These are phyloP conservation scores for Chrysoporthe puriensis DNA, from an alignment of 2,329 filamentous ascomycete genomes.

Conservation along the genomic window DNA sequence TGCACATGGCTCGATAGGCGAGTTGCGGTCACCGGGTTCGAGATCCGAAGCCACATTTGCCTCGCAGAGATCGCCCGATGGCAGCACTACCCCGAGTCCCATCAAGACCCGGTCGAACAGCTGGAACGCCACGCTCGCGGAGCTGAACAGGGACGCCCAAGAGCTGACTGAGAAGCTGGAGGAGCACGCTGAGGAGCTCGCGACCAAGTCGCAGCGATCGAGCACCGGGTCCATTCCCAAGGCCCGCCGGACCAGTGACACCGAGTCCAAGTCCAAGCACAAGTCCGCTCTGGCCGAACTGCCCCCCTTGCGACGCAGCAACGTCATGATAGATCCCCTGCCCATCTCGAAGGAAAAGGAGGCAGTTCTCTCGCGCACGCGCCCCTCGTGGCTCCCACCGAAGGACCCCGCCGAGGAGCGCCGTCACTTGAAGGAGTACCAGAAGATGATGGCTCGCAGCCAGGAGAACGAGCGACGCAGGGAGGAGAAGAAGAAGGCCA, in stretches of 20 bases:
- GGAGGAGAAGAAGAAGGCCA: slow-evolving; percentile 56
- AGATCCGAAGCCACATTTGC: slow-evolving; percentile 48
- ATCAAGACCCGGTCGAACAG: slow-evolving; percentile 66
- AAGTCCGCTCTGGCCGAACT: slow-evolving; percentile 71
- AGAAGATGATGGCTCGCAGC: slow-evolving; percentile 76
- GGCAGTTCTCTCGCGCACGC: slow-evolving; percentile 77
- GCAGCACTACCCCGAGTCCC: slow-evolving; percentile 44
- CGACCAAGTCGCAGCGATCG: slow-evolving; percentile 47
- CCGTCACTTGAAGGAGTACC: slow-evolving; percentile 83
- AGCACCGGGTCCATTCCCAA: slow-evolving; percentile 43
- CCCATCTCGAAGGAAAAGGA: slow-evolving; percentile 87
- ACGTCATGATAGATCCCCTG: slow-evolving; percentile 83
- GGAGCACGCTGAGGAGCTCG: slow-evolving; percentile 69
- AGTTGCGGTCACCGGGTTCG: slow-evolving; percentile 59
- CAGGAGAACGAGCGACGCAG: slow-evolving; percentile 62
- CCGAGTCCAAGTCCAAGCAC: slow-evolving; percentile 54
- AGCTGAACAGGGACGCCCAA: slow-evolving; percentile 73
- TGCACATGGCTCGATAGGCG: slow-evolving; percentile 55
- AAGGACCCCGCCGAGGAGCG: slow-evolving; percentile 91
- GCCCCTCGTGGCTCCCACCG: slow-evolving; percentile 82
- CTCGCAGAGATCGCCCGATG: slow-evolving; percentile 36
- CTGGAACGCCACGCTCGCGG: slow-evolving; percentile 72
- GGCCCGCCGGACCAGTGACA: slow-evolving; percentile 42
- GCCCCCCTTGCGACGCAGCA: slow-evolving; percentile 70
- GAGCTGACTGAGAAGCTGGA: slow-evolving; percentile 80